These are phyloP conservation scores for Gloeophyllum trabeum DNA, from an alignment of 768 basidiomycete species.

Conservation along the genomic window DNA sequence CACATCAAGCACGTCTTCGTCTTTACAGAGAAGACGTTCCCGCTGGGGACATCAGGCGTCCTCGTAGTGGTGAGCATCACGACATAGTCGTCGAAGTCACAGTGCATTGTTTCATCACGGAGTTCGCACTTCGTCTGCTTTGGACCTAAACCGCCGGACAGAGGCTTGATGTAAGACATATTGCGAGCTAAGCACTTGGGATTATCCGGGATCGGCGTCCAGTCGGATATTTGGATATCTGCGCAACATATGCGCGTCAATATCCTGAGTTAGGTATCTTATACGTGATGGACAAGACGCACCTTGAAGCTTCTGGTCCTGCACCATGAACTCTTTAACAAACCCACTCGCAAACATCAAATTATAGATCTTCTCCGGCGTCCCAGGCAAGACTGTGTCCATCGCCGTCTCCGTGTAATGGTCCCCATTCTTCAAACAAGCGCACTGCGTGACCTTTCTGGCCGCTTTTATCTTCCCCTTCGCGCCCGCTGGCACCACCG, in stretches of 20 bases:
- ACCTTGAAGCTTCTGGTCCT: conserved; percentile 87
- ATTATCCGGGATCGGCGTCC: conserved; percentile 57
- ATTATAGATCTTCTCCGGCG: conserved; percentile 92
- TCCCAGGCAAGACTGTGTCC: conserved; percentile 74
- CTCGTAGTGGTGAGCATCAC: conserved; percentile 80
- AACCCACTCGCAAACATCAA: conserved; percentile 94
- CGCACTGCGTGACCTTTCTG: conserved; percentile 58
- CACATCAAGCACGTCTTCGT: conserved; percentile 92
- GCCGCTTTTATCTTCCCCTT: conserved; percentile 5
- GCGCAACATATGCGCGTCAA: not conserved
- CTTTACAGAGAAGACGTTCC: conserved; percentile 87
- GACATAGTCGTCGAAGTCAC: conserved; percentile 79
- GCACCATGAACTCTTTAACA: conserved; percentile 85
- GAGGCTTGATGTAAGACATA: conserved; percentile 94
- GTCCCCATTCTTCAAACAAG: conserved; percentile 55
- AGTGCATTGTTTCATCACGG: conserved; percentile 69
- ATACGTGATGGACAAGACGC: conserved; percentile 15
- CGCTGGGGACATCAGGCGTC: conserved; percentile 92
- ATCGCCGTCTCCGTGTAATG: conserved; percentile 70
- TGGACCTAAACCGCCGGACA: conserved; percentile 81
- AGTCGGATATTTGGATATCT: conserved; percentile 97
- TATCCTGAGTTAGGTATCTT: not conserved
- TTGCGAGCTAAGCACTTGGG: conserved; percentile 71
- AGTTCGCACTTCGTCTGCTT: conserved; percentile 96
- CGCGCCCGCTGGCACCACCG: conserved; percentile 2